These are phyloP conservation scores for Potentilla sterilis DNA, from an alignment of 306 rosid species.

Conservation along the genomic window DNA sequence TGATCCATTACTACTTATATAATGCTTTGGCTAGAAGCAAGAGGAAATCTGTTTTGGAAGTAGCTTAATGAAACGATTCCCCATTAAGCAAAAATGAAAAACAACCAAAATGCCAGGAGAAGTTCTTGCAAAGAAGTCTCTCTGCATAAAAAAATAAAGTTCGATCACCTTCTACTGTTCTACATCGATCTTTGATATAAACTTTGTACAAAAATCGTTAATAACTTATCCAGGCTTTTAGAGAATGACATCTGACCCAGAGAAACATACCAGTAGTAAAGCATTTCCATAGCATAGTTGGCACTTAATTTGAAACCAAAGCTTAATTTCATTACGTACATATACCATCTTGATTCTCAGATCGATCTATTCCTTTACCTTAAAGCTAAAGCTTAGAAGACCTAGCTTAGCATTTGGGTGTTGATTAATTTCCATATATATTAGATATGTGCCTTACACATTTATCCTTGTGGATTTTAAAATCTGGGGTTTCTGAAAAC, in stretches of 20 bases:
- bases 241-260: constrained; percentile 38
- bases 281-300: constrained; percentile 8
- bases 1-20: not conserved
- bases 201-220: not conserved
- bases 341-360: not conserved
- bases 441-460: constrained; percentile 13
- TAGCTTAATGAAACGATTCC: constrained; percentile 10
- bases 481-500: constrained; percentile 15
- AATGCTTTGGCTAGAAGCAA: not conserved
- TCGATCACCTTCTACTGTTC: not conserved
- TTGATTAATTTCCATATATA: constrained; percentile 15
- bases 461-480: constrained; percentile 1
- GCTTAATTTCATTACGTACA: not conserved
- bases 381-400: constrained; percentile 40
- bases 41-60: not conserved
- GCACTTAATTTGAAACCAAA: not conserved
- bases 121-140: constrained; percentile 6
- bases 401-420: constrained; percentile 23
- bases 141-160: not conserved
- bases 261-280: constrained; percentile 13
- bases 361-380: constrained; percentile 34
- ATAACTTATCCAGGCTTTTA: not conserved
- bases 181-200: not conserved
- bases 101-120: not conserved
- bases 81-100: not conserved